A percentile compares a stretch with the other conserved stretches of the same genome.
phyloP scores from a whole-genome alignment of 2,329 filamentous ascomycete genomes.

The Niveomyces coronatus region DNA sequence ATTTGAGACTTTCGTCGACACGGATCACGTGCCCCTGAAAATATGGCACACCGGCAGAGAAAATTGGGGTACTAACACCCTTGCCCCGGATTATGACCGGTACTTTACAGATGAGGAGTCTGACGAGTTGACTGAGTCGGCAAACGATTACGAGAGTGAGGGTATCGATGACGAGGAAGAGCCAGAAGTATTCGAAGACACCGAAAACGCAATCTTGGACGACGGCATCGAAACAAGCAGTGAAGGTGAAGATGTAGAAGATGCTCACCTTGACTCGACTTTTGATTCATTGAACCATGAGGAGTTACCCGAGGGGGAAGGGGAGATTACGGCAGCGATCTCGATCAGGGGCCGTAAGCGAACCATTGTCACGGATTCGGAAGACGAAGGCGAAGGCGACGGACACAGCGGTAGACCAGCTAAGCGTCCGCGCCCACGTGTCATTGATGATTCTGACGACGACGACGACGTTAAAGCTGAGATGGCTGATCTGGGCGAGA shows the following conservation, averaged over 20 bases:
- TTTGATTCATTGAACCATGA: too few species aligned
- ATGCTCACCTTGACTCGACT: slow-evolving; percentile 14
- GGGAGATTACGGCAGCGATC: background rate
- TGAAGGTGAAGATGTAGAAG: slow-evolving; percentile 7
- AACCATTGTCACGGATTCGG: slow-evolving; percentile 21
- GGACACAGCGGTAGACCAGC: background rate
- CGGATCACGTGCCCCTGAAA: slow-evolving; percentile 3
- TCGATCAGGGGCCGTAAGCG: slow-evolving; percentile 20
- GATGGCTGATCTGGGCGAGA: background rate
- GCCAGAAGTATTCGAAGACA: slow-evolving; percentile 15
- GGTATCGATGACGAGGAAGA: slow-evolving; percentile 29
- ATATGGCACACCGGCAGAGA: slow-evolving; percentile 7
- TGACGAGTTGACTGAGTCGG: slow-evolving; percentile 4
- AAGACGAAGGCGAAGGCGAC: slow-evolving; percentile 17
- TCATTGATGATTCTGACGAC: slow-evolving; percentile 15
- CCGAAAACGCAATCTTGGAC: slow-evolving; percentile 18
- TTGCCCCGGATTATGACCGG: slow-evolving; percentile 11
- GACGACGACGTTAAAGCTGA: slow-evolving; percentile 7
- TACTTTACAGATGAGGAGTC: slow-evolving; percentile 13
- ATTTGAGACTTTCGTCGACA: slow-evolving; percentile 12
- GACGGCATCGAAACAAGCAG: slow-evolving; percentile 13
- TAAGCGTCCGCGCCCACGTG: slow-evolving; percentile 17
- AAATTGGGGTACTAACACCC: background rate
- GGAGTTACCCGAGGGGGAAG: slow-evolving; percentile 14
- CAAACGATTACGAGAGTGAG: slow-evolving; percentile 28